Evolutionary conservation across 768 basidiomycete species (phyloP).

Genomic region (Tremella yokohamensis): DNA sequence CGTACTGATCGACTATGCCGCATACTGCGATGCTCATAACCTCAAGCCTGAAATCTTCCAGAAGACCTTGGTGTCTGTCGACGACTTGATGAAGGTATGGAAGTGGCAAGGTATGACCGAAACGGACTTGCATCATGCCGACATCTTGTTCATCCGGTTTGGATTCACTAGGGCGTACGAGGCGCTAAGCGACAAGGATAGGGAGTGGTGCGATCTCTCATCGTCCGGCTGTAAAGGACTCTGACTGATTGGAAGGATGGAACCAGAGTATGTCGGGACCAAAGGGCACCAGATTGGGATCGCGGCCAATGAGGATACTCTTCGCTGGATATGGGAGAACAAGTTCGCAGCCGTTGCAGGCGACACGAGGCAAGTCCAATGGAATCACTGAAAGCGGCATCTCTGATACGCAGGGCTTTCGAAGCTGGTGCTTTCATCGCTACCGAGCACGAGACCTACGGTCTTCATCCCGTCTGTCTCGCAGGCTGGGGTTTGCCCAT

Average conservation of each 20-base stretch:
- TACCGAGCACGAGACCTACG: constrained; percentile 4
- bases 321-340: constrained; percentile 1
- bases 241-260: background rate
- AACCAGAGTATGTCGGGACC: background rate
- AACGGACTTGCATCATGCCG: background rate
- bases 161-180: constrained; percentile 2
- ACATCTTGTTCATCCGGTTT: constrained; percentile 9
- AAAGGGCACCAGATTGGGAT: constrained; percentile 5
- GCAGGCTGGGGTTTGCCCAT: constrained; percentile 10
- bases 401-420: constrained; percentile 4
- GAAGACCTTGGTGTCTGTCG: background rate
- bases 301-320: background rate
- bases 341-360: constrained; percentile 2
- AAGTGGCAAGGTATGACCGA: constrained; percentile 2
- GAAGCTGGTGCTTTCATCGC: constrained; percentile 3
- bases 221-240: background rate
- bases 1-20: constrained; percentile 1
- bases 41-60: background rate
- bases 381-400: background rate
- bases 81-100: background rate
- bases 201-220: constrained; percentile 1
- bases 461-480: constrained; percentile 2
- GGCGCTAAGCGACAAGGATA: background rate
- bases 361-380: background rate
- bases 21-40: background rate